Evolutionary conservation across 805 yeast species (phyloP).

Genomic region (Metschnikowia anglica): DNA sequence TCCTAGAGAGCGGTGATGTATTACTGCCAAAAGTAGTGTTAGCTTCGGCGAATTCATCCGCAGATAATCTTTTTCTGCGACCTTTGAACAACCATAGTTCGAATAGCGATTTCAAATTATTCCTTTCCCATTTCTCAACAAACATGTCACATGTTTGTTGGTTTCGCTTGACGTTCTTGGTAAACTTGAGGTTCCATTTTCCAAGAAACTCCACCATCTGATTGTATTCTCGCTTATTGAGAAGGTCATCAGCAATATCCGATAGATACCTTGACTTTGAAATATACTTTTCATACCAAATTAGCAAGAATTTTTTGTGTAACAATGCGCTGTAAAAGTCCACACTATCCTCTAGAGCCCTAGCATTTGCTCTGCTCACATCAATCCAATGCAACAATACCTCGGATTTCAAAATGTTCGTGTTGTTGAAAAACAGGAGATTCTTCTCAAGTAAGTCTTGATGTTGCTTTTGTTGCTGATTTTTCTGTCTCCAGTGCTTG

Average conservation of each 20-base stretch:
- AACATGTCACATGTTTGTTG: constrained; percentile 38
- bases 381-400: constrained; percentile 15
- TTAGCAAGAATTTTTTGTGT: constrained; percentile 28
- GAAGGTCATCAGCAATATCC: constrained; percentile 32
- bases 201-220: constrained; percentile 28
- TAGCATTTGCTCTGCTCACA: not conserved
- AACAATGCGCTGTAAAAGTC: constrained; percentile 11
- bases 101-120: constrained; percentile 30
- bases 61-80: constrained; percentile 12
- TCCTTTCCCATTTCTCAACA: constrained; percentile 31
- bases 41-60: constrained; percentile 17
- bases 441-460: constrained; percentile 7
- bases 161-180: constrained; percentile 33
- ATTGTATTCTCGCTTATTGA: constrained; percentile 29
- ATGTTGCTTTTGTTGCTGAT: not conserved
- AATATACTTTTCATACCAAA: constrained; percentile 36
- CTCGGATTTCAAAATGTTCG: constrained; percentile 9
- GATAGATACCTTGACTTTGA: constrained; percentile 25
- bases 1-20: constrained; percentile 35
- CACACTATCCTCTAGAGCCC: constrained; percentile 7
- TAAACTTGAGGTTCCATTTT: constrained; percentile 38
- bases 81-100: constrained; percentile 39
- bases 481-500: constrained; percentile 10
- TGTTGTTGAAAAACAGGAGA: constrained; percentile 9
- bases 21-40: constrained; percentile 26